A percentile compares a stretch with the other conserved stretches of the same genome.
Evolutionary conservation across 2,329 filamentous ascomycete species (phyloP).

Genomic region (Aureobasidium zeae): DNA sequence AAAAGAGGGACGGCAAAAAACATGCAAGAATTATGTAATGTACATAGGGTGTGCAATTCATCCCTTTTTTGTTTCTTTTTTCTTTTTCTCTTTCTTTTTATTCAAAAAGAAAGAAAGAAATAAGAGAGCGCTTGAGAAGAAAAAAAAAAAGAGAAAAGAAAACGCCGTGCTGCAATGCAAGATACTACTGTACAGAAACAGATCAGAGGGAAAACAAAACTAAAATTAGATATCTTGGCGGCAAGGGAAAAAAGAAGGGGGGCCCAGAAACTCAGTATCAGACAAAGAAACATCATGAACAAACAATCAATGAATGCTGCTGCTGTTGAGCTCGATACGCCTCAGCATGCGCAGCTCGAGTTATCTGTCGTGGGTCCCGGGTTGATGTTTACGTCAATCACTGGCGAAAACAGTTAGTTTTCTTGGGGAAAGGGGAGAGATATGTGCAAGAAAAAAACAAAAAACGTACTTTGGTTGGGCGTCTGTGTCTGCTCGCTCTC

Average conservation of each 20-base stretch:
- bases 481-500: conserved; percentile 76
- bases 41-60: no score
- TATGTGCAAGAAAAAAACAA: not conserved
- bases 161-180: conserved; percentile 12
- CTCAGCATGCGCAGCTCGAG: conserved; percentile 17
- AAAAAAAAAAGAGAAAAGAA: no score
- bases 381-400: conserved; percentile 20
- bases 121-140: no score
- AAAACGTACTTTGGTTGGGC: conserved; percentile 65
- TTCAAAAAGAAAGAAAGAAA: conserved; percentile 4
- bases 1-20: no score
- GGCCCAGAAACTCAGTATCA: not conserved
- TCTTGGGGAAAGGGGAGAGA: no score
- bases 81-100: no score
- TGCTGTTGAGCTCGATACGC: no score
- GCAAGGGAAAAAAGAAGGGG: not conserved
- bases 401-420: conserved; percentile 5
- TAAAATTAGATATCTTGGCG: conserved; percentile 8
- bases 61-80: no score
- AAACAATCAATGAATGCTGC: not conserved
- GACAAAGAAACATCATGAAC: no score
- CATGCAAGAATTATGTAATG: no score
- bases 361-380: conserved; percentile 15
- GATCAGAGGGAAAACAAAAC: conserved; percentile 1
- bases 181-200: conserved; percentile 12